Percentiles rank a stretch among this genome's conserved stretches.
phyloP scores from a whole-genome alignment of 129 eudicot species.

The Artemisia tridentata region DNA sequence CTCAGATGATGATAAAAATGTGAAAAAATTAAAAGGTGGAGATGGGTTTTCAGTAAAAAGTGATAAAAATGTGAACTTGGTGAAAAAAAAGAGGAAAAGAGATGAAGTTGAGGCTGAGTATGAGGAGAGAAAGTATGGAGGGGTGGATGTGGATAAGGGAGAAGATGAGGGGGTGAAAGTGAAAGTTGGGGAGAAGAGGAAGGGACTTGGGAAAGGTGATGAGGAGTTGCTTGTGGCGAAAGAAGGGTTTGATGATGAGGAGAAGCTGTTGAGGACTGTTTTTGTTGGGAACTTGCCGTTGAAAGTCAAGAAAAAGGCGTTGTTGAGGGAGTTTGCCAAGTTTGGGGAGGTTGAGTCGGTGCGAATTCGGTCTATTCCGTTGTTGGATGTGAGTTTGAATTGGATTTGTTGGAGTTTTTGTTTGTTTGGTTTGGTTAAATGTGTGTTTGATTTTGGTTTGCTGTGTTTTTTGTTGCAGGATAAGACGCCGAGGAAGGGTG shows the following conservation, averaged over 20 bases:
- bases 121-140: slow-evolving; percentile 68
- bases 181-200: slow-evolving; percentile 80
- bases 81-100: slow-evolving; percentile 90
- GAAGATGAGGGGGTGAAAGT: slow-evolving; percentile 37
- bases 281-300: slow-evolving; percentile 96
- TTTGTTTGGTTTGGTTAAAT: neutral
- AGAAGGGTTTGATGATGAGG: slow-evolving; percentile 98
- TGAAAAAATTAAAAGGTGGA: slow-evolving; percentile 37
- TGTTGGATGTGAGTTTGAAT: slow-evolving; percentile 63
- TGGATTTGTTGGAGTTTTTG: neutral
- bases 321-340: slow-evolving; percentile 65
- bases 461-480: slow-evolving; percentile 41
- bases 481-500: slow-evolving; percentile 88
- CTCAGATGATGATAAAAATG: slow-evolving; percentile 24
- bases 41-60: slow-evolving; percentile 10
- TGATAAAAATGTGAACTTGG: slow-evolving; percentile 15
- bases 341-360: slow-evolving; percentile 92
- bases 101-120: slow-evolving; percentile 85
- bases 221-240: slow-evolving; percentile 61
- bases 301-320: slow-evolving; percentile 82
- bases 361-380: slow-evolving; percentile 84
- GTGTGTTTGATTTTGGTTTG: slow-evolving; percentile 1
- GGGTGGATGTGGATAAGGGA: slow-evolving; percentile 18
- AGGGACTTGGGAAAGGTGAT: slow-evolving; percentile 56
- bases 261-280: slow-evolving; percentile 82